Percentiles rank a stretch among this genome's conserved stretches.
phyloP scores from a whole-genome alignment of 257 asterid species.

The Ehretia macrophylla region DNA sequence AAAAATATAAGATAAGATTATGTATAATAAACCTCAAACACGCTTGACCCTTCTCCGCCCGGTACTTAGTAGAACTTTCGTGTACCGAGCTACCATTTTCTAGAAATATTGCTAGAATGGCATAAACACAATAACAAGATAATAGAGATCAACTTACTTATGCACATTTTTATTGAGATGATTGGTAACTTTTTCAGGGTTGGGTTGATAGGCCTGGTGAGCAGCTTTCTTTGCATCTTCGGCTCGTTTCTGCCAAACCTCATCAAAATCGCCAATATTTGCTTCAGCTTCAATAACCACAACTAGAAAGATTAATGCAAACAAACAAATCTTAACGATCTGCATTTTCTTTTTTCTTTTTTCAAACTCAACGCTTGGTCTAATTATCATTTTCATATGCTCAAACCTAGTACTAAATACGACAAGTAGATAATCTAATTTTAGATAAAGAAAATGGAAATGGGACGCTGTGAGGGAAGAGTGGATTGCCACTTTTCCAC shows the following conservation, averaged over 20 bases:
- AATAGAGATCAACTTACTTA: conserved; percentile 7
- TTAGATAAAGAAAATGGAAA: conserved; percentile 2
- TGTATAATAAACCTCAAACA: too few species aligned
- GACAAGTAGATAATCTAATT: background rate
- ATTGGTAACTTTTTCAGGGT: conserved; percentile 13
- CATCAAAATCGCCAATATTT: conserved; percentile 10
- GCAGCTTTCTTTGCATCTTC: conserved; percentile 18
- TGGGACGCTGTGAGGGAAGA: conserved; percentile 23
- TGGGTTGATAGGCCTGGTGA: conserved; percentile 14
- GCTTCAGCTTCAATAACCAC: conserved; percentile 9
- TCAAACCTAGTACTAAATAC: too few species aligned
- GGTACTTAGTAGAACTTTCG: too few species aligned
- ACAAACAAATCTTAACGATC: conserved; percentile 6
- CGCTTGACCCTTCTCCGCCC: too few species aligned
- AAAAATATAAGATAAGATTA: too few species aligned
- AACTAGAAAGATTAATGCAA: conserved; percentile 1
- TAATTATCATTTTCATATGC: background rate
- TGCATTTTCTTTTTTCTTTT: conserved; percentile 5
- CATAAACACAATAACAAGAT: background rate
- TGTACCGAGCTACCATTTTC: too few species aligned
- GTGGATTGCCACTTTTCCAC: conserved; percentile 21
- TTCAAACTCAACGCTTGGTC: background rate
- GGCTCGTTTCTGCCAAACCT: conserved; percentile 25
- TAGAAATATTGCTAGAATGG: too few species aligned
- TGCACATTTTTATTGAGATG: conserved; percentile 19